Conservation (phyloP, 768 basidiomycete genomes). For the Suillus tomentosus region DNA sequence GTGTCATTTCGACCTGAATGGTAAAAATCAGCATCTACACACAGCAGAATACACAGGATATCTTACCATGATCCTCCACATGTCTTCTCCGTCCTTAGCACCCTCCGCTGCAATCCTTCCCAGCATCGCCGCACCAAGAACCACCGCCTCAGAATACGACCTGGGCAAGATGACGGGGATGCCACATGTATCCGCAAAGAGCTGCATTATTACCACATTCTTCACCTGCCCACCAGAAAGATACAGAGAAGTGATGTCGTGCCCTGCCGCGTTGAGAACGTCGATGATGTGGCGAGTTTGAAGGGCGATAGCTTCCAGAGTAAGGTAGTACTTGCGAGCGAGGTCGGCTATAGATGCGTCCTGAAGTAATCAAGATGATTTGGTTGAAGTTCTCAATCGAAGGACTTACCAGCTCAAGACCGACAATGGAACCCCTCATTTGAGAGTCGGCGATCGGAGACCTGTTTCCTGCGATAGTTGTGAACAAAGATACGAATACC, state of each 20-base stretch:
- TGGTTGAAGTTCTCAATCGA: not conserved
- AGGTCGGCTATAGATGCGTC: slow-evolving; percentile 78
- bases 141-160: slow-evolving; percentile 79
- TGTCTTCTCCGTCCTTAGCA: slow-evolving; percentile 53
- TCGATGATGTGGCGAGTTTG: slow-evolving; percentile 95
- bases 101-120: slow-evolving; percentile 81
- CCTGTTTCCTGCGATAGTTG: slow-evolving; percentile 70
- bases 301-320: slow-evolving; percentile 90
- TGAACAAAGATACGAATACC: slow-evolving; percentile 1
- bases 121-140: slow-evolving; percentile 92
- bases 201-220: slow-evolving; percentile 85
- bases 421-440: slow-evolving; percentile 91
- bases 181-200: slow-evolving; percentile 82
- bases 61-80: slow-evolving; percentile 93
- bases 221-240: slow-evolving; percentile 94
- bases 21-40: not conserved
- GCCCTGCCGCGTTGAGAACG: slow-evolving; percentile 84
- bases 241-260: slow-evolving; percentile 80
- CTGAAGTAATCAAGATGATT: slow-evolving; percentile 32
- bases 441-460: slow-evolving; percentile 95
- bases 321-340: slow-evolving; percentile 86
- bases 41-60: not conserved
- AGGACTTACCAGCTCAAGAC: slow-evolving; percentile 71
- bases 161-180: slow-evolving; percentile 83
- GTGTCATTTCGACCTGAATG: slow-evolving; percentile 87